These are phyloP conservation scores for Tylopilus sp. DNA, from an alignment of 1,284 basidiomycete species.

Conservation along the genomic window DNA sequence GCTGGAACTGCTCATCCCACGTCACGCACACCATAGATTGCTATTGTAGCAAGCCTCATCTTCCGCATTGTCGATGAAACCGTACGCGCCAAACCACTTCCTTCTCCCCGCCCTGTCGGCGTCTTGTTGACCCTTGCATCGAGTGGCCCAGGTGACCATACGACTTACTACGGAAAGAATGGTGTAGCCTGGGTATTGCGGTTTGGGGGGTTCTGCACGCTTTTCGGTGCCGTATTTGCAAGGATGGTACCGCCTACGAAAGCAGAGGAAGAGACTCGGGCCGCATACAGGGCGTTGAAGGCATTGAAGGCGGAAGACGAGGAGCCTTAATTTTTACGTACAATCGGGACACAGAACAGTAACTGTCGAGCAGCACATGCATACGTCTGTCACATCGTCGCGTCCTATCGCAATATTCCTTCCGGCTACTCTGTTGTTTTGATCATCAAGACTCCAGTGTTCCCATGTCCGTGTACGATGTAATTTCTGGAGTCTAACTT, in stretches of 20 bases:
- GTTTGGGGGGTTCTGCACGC: slow-evolving; percentile 83
- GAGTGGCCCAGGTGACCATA: slow-evolving; percentile 36
- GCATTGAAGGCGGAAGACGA: slow-evolving; percentile 56
- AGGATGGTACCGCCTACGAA: slow-evolving; percentile 82
- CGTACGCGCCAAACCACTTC: slow-evolving; percentile 34
- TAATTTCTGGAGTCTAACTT: neutral
- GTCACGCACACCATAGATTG: slow-evolving; percentile 53
- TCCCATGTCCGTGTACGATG: slow-evolving; percentile 8
- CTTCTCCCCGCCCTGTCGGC: slow-evolving; percentile 17
- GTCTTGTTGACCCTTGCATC: slow-evolving; percentile 5
- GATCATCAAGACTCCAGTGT: neutral
- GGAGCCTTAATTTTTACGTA: slow-evolving; percentile 36
- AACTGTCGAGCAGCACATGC: slow-evolving; percentile 9
- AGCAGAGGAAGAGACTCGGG: slow-evolving; percentile 84
- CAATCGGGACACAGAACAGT: slow-evolving; percentile 1
- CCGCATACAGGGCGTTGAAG: slow-evolving; percentile 76
- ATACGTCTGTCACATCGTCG: slow-evolving; percentile 5
- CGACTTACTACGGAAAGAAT: slow-evolving; percentile 72
- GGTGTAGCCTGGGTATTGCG: slow-evolving; percentile 92
- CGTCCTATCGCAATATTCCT: slow-evolving; percentile 7
- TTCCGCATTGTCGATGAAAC: slow-evolving; percentile 75
- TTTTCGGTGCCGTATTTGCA: slow-evolving; percentile 70
- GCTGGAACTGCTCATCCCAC: neutral
- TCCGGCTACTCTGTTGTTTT: slow-evolving; percentile 5
- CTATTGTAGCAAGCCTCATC: slow-evolving; percentile 84